Percentiles rank a stretch among this genome's conserved stretches.
Conservation (phyloP, 306 rosid species). For the Vigna radiata region DNA sequence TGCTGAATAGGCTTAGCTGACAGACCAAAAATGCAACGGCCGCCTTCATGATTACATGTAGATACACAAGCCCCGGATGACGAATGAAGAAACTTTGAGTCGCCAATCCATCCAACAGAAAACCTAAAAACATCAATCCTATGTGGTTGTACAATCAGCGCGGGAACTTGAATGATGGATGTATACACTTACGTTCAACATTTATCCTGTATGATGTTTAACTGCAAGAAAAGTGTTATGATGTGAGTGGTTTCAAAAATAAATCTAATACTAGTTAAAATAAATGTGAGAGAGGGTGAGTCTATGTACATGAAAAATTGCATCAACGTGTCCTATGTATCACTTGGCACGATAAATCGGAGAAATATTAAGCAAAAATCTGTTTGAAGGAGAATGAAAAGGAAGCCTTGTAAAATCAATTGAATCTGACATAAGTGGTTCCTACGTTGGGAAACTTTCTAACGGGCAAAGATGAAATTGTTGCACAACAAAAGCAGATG, state of each 20-base stretch:
- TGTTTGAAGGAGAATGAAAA: background rate
- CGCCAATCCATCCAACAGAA: slow-evolving; percentile 14
- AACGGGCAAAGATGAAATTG: slow-evolving; percentile 6
- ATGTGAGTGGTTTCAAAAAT: slow-evolving; percentile 1
- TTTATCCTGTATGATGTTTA: background rate
- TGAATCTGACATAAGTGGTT: slow-evolving; percentile 8
- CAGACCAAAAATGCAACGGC: background rate
- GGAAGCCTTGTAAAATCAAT: background rate
- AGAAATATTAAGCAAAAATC: background rate
- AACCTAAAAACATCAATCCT: background rate
- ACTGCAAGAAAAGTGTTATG: slow-evolving; percentile 1
- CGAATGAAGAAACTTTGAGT: background rate
- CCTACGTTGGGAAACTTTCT: background rate
- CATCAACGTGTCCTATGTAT: background rate
- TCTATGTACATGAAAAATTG: background rate
- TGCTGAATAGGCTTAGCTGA: background rate
- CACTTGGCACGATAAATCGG: background rate
- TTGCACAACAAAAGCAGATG: slow-evolving; percentile 24
- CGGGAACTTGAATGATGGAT: background rate
- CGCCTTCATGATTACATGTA: slow-evolving; percentile 9
- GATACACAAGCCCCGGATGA: slow-evolving; percentile 3
- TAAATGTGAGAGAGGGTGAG: background rate
- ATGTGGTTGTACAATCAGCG: background rate
- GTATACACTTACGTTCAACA: background rate
- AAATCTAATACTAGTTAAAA: background rate